A percentile compares a stretch with the other conserved stretches of the same genome.
Conservation (phyloP, 164 flowering plant species). For the Magnolia officinalis region DNA sequence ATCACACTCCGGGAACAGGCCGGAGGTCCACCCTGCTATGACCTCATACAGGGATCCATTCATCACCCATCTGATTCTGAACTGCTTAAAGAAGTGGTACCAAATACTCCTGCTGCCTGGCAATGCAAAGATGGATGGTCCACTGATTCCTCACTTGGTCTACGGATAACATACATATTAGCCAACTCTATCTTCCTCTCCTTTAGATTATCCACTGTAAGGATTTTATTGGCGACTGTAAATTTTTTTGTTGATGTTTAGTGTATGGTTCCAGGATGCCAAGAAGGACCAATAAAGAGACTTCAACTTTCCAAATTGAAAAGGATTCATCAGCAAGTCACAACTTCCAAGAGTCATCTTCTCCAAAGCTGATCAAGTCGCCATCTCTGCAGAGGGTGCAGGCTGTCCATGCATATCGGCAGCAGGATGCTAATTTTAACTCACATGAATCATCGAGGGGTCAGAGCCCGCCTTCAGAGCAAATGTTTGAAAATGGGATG, state of each 20-base stretch:
- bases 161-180: no score
- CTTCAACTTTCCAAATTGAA: conserved; percentile 71
- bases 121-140: no score
- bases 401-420: conserved; percentile 42
- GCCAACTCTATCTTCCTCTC: no score
- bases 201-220: no score
- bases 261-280: conserved; percentile 58
- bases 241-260: neutral
- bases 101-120: no score
- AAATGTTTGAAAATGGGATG: conserved; percentile 66
- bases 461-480: conserved; percentile 76
- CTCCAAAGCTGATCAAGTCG: conserved; percentile 82
- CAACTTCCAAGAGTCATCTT: conserved; percentile 75
- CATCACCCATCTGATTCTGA: no score
- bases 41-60: no score
- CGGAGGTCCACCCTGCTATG: no score
- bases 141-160: no score
- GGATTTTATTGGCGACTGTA: no score
- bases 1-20: no score
- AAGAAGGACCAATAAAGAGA: conserved; percentile 58
- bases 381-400: conserved; percentile 83
- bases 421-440: conserved; percentile 44
- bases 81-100: no score
- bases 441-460: conserved; percentile 71
- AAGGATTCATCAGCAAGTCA: conserved; percentile 75